phyloP scores from a whole-genome alignment of 345 rosid genomes.

The Eucalyptus cloeziana region DNA sequence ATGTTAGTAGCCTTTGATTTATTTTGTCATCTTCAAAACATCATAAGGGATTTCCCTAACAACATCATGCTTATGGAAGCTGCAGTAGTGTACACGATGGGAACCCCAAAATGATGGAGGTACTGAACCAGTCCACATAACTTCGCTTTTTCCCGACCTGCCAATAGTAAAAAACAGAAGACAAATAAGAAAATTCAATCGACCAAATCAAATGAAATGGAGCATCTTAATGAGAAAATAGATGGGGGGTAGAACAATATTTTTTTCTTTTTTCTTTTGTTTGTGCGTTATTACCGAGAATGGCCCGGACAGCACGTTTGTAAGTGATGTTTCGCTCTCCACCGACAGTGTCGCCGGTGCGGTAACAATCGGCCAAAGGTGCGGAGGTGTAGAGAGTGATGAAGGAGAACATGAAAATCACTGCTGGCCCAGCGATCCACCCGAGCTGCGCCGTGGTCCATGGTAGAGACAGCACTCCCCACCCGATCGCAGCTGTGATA shows the following conservation, averaged over 20 bases:
- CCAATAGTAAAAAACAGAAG: neutral
- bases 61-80: slow-evolving; percentile 35
- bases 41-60: too few relatives aligned
- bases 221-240: accelerated
- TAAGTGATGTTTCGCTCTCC: slow-evolving; percentile 64
- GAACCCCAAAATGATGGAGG: slow-evolving; percentile 23
- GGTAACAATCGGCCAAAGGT: slow-evolving; percentile 53
- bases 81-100: slow-evolving; percentile 36
- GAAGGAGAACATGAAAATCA: slow-evolving; percentile 46
- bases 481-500: slow-evolving; percentile 56
- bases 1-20: too few relatives aligned
- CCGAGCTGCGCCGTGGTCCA: slow-evolving; percentile 57
- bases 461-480: slow-evolving; percentile 61
- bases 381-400: slow-evolving; percentile 56
- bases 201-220: too few relatives aligned
- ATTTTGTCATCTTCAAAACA: too few relatives aligned
- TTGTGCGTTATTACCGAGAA: slow-evolving; percentile 20
- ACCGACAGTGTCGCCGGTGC: slow-evolving; percentile 32
- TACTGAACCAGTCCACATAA: slow-evolving; percentile 34
- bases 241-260: neutral
- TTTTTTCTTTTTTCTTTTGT: too few relatives aligned
- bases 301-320: slow-evolving; percentile 48
- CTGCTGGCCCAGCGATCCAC: slow-evolving; percentile 59
- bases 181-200: neutral
- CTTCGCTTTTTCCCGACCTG: slow-evolving; percentile 25